These are phyloP conservation scores for Xylaria palmicola DNA, from an alignment of 495 filamentous ascomycete genomes.

Conservation along the genomic window DNA sequence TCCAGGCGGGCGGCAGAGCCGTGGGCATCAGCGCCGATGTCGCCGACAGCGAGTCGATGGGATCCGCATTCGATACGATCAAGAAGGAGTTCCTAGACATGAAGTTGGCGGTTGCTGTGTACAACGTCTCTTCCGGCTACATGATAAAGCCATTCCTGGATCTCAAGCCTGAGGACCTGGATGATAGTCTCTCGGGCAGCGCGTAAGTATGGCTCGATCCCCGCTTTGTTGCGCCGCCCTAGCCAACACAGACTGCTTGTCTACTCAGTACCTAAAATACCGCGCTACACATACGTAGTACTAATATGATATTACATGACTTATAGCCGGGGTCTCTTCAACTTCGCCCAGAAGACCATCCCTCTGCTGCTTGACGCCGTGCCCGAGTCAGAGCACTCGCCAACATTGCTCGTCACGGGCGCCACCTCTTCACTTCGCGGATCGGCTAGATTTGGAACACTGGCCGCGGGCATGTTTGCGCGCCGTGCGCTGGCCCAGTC, in stretches of 20 bases:
- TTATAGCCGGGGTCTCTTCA: slow-evolving; percentile 66
- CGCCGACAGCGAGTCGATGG: slow-evolving; percentile 56
- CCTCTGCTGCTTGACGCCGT: slow-evolving; percentile 66
- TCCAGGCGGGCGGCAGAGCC: slow-evolving; percentile 61
- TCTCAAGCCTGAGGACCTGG: slow-evolving; percentile 62
- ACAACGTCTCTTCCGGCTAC: slow-evolving; percentile 63
- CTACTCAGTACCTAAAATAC: neutral
- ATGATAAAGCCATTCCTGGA: slow-evolving; percentile 81
- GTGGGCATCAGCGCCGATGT: slow-evolving; percentile 74
- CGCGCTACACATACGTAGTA: slow-evolving; percentile 1
- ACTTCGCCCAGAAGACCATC: slow-evolving; percentile 71
- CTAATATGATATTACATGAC: neutral
- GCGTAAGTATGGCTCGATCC: slow-evolving; percentile 50
- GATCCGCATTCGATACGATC: slow-evolving; percentile 62
- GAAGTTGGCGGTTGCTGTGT: slow-evolving; percentile 71
- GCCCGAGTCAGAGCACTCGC: slow-evolving; percentile 56
- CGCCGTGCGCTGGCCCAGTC: slow-evolving; percentile 73
- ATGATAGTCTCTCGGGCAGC: slow-evolving; percentile 54
- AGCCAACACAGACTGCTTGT: too few species aligned
- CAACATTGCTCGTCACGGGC: slow-evolving; percentile 83
- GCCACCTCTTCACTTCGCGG: slow-evolving; percentile 80
- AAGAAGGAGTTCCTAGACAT: slow-evolving; percentile 46
- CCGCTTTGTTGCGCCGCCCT: too few species aligned
- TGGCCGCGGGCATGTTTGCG: slow-evolving; percentile 81
- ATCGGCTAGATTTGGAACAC: slow-evolving; percentile 65